A percentile compares a stretch with the other conserved stretches of the same genome.
These are phyloP conservation scores for Gaeumannomyces tritici DNA, from an alignment of 2,329 filamentous ascomycete species.

Conservation along the genomic window DNA sequence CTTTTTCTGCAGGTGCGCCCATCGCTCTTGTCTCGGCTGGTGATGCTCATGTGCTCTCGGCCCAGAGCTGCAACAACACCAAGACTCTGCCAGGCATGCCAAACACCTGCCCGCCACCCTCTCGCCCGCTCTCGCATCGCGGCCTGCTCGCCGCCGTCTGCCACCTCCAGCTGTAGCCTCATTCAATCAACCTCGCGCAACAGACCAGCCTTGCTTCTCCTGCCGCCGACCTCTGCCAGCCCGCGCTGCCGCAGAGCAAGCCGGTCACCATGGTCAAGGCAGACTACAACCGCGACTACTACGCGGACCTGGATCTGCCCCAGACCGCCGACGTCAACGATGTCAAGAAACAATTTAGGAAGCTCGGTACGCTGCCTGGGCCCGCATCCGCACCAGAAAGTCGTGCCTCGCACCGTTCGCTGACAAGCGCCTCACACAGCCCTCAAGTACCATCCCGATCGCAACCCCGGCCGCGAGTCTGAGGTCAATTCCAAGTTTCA, in stretches of 20 bases:
- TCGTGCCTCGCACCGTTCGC: not conserved
- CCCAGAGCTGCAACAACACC: no score
- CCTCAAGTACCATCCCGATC: conserved; percentile 79
- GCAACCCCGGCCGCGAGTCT: conserved; percentile 72
- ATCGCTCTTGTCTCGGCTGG: not conserved
- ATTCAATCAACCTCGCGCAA: not conserved
- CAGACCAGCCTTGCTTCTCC: not conserved
- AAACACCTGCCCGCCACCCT: no score
- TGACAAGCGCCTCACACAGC: conserved; percentile 35
- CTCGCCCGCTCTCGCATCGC: not conserved
- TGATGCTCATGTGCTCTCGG: not conserved
- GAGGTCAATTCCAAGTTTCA: conserved; percentile 79
- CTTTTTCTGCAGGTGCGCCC: not conserved
- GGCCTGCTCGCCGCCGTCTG: not conserved
- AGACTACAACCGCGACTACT: conserved; percentile 64
- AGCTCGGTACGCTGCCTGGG: conserved; percentile 51
- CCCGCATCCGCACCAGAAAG: not conserved
- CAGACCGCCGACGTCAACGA: conserved; percentile 60
- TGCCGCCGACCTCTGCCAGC: not conserved
- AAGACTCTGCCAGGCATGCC: not conserved
- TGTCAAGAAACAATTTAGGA: conserved; percentile 79
- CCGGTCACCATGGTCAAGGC: conserved; percentile 53
- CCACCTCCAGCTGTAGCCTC: not conserved
- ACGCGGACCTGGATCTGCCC: conserved; percentile 69
- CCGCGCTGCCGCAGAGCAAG: not conserved